Conservation (phyloP, 768 basidiomycete genomes). For the Leccinum disarticulatum region DNA sequence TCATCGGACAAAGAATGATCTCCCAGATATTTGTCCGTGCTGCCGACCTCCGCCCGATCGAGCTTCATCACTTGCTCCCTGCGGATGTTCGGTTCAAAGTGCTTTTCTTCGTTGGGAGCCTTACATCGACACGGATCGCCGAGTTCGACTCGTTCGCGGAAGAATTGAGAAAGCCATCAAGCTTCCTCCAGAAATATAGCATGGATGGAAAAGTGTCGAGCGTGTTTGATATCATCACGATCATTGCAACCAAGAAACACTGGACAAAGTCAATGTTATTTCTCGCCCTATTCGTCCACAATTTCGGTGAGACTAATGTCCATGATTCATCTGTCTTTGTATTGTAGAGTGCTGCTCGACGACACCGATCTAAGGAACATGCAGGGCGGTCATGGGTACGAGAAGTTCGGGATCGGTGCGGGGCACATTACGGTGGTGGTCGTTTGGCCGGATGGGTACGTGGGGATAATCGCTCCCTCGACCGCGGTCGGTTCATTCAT, state of each 20-base stretch:
- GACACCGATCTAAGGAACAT: background rate
- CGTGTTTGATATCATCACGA: background rate
- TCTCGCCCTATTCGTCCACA: background rate
- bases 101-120: background rate
- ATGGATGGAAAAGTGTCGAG: background rate
- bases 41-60: background rate
- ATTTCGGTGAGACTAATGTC: background rate
- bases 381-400: slow-evolving; percentile 35
- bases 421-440: slow-evolving; percentile 34
- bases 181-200: background rate
- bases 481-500: slow-evolving; percentile 42
- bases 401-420: slow-evolving; percentile 34
- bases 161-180: background rate
- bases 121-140: background rate
- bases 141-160: background rate
- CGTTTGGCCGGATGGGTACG: slow-evolving; percentile 17
- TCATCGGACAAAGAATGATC: background rate
- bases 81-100: background rate
- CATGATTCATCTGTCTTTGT: background rate
- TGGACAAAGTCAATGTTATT: background rate
- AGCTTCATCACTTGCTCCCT: background rate
- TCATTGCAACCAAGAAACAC: background rate
- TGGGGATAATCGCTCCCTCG: slow-evolving; percentile 27
- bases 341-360: background rate
- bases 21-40: background rate